Percentiles rank a stretch among this genome's conserved stretches.
These are phyloP conservation scores for Fusarium sp. DNA, from an alignment of 2,329 filamentous ascomycete species.

Conservation along the genomic window DNA sequence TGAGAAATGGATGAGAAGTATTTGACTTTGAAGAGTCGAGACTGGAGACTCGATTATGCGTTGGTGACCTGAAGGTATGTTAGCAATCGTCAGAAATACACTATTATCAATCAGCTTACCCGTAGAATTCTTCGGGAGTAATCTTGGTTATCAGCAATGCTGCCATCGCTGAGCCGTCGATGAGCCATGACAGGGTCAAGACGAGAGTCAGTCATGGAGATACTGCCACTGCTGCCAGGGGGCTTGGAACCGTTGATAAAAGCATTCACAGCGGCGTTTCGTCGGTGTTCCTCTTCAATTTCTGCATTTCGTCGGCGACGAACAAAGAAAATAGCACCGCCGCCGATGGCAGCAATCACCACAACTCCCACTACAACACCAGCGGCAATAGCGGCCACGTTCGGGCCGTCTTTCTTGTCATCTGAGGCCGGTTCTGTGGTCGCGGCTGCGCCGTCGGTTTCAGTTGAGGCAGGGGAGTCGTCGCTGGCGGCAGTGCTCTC, in stretches of 20 bases:
- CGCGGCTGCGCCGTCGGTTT: constrained; percentile 27
- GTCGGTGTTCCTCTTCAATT: constrained; percentile 85
- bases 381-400: constrained; percentile 85
- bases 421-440: constrained; percentile 4
- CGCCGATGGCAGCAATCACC: constrained; percentile 71
- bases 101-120: constrained; percentile 64
- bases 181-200: constrained; percentile 88
- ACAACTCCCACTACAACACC: constrained; percentile 89
- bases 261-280: constrained; percentile 80
- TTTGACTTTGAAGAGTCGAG: constrained; percentile 19
- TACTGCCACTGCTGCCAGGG: constrained; percentile 69
- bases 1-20: constrained; percentile 28
- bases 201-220: constrained; percentile 83
- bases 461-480: neutral
- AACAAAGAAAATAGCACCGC: constrained; percentile 78
- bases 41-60: constrained; percentile 57
- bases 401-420: constrained; percentile 59
- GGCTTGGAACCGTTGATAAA: constrained; percentile 76
- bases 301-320: constrained; percentile 80
- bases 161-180: constrained; percentile 89
- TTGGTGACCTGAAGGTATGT: constrained; percentile 63
- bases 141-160: constrained; percentile 96
- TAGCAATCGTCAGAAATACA: constrained; percentile 14
- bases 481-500: constrained; percentile 32
- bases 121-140: constrained; percentile 96